Conservation (phyloP, 148 eudicot species). For the Polygonum aviculare region DNA sequence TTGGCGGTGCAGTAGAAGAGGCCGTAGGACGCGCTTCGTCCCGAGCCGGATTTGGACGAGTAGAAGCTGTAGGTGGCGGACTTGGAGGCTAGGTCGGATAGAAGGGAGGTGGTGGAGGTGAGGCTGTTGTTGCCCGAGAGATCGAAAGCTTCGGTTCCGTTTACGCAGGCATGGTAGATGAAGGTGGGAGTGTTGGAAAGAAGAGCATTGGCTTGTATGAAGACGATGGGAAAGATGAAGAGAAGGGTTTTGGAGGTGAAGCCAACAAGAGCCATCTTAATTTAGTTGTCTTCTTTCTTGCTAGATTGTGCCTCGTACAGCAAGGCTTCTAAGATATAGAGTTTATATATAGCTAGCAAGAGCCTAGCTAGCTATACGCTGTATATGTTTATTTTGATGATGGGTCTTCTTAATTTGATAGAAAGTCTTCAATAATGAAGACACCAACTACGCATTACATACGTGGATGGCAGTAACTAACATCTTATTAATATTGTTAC, state of each 20-base stretch:
- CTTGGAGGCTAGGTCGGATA: constrained; percentile 4
- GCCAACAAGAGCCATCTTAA: no score
- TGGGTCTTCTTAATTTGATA: no score
- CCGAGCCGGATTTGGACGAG: not conserved
- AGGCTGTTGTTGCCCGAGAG: not conserved
- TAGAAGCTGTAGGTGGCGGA: constrained; percentile 7
- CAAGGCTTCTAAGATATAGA: no score
- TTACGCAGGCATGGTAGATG: not conserved
- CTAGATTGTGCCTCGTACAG: no score
- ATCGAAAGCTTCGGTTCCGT: not conserved
- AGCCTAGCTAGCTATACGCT: no score
- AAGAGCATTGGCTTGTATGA: not conserved
- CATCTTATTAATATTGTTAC: no score
- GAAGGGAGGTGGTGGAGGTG: not conserved
- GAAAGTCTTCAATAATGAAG: no score
- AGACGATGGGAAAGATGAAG: not conserved
- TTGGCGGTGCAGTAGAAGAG: constrained; percentile 25
- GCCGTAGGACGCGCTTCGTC: constrained; percentile 14
- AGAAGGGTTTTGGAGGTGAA: not conserved
- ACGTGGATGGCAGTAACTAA: no score
- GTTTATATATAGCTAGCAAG: no score
- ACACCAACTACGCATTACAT: no score
- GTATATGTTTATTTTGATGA: no score
- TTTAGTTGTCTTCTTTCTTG: no score
- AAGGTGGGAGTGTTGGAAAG: not conserved